These are phyloP conservation scores for Penicillium palitans DNA, from an alignment of 2,329 filamentous ascomycete species.

Conservation along the genomic window DNA sequence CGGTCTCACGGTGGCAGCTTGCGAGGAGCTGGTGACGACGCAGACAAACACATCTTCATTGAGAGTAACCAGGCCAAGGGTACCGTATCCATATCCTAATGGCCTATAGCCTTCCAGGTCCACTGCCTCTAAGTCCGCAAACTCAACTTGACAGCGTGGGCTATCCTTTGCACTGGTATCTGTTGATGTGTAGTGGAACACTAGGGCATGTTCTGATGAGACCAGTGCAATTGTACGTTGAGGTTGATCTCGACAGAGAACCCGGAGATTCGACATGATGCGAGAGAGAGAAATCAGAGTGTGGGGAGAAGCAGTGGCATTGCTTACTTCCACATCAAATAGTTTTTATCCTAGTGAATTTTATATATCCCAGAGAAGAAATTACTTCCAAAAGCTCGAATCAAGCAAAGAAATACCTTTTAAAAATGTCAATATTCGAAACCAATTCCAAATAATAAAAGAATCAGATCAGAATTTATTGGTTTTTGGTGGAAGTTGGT, in stretches of 20 bases:
- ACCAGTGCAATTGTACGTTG: slow-evolving; percentile 85
- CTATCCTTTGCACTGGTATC: slow-evolving; percentile 53
- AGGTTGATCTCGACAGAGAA: slow-evolving; percentile 83
- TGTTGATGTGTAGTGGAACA: slow-evolving; percentile 75
- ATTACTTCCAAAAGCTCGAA: neutral
- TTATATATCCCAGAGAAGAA: neutral
- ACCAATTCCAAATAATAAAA: neutral
- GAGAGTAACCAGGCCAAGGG: slow-evolving; percentile 81
- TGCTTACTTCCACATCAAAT: slow-evolving; percentile 2
- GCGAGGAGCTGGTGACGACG: slow-evolving; percentile 76
- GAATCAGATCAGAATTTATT: neutral
- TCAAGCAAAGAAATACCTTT: neutral
- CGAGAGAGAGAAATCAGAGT: neutral
- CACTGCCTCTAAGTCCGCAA: slow-evolving; percentile 63
- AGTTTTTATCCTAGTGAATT: slow-evolving; percentile 1
- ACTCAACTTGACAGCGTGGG: slow-evolving; percentile 83
- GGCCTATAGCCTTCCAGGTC: slow-evolving; percentile 75
- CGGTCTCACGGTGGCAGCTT: slow-evolving; percentile 78
- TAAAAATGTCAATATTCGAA: neutral
- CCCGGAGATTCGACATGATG: slow-evolving; percentile 63
- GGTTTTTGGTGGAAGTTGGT: neutral
- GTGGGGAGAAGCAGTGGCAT: slow-evolving; percentile 8
- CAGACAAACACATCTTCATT: slow-evolving; percentile 85
- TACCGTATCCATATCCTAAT: slow-evolving; percentile 78
- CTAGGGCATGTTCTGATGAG: slow-evolving; percentile 74